Conservation (phyloP, 2,329 filamentous ascomycete species). For the Penicillium capsulatum region DNA sequence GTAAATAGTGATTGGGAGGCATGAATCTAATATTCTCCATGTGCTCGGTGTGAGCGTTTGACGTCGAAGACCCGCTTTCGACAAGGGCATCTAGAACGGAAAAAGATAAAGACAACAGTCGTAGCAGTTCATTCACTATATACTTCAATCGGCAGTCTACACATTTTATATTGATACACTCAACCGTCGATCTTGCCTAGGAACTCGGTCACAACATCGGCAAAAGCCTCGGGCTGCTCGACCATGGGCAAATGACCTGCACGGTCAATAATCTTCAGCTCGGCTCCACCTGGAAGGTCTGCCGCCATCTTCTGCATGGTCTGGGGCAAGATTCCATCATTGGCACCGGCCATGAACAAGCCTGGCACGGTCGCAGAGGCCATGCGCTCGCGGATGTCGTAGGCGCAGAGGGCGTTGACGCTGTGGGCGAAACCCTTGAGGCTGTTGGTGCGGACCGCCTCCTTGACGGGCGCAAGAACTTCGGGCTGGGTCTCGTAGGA, state of each 20-base stretch:
- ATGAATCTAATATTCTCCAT: no score
- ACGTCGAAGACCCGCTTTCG: no score
- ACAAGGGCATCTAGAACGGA: no score
- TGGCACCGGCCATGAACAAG: constrained; percentile 66
- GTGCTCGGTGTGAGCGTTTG: no score
- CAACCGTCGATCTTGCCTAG: constrained; percentile 35
- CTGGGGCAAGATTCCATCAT: constrained; percentile 70
- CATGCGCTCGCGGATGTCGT: constrained; percentile 49
- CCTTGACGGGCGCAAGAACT: constrained; percentile 55
- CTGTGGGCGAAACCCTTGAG: constrained; percentile 75
- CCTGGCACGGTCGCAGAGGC: constrained; percentile 40
- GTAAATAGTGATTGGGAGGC: no score
- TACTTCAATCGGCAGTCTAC: no score
- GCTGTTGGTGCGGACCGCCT: constrained; percentile 66
- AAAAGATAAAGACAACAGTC: background rate
- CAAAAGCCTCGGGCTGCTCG: constrained; percentile 67
- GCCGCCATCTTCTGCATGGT: constrained; percentile 72
- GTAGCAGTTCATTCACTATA: background rate
- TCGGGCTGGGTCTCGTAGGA: constrained; percentile 55
- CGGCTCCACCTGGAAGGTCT: constrained; percentile 53
- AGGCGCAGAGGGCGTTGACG: constrained; percentile 58
- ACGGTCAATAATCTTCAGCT: constrained; percentile 62
- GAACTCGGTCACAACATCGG: constrained; percentile 58
- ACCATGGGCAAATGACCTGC: constrained; percentile 83
- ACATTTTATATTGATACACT: background rate